phyloP scores from a whole-genome alignment of 768 basidiomycete genomes.

The Rubroboletus satanas region DNA sequence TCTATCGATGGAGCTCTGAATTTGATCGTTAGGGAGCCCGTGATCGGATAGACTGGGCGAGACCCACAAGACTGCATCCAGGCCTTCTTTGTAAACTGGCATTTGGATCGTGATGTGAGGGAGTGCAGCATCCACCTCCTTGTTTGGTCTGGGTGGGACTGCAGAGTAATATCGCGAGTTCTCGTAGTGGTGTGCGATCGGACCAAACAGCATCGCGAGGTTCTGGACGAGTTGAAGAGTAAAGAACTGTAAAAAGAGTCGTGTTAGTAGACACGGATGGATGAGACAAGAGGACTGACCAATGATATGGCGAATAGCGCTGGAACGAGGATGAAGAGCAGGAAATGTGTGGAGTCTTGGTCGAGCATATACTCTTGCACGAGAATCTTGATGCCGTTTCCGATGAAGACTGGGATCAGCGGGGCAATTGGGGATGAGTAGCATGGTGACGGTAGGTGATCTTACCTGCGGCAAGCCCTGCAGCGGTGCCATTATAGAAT shows the following conservation, averaged over 20 bases:
- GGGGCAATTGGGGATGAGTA: slow-evolving; percentile 1
- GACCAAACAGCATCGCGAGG: slow-evolving; percentile 42
- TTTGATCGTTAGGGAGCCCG: neutral
- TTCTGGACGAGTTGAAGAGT: slow-evolving; percentile 39
- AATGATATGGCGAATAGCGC: slow-evolving; percentile 46
- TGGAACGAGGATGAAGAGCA: slow-evolving; percentile 40
- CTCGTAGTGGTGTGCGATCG: slow-evolving; percentile 47
- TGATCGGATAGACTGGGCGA: slow-evolving; percentile 3
- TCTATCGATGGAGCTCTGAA: slow-evolving; percentile 44
- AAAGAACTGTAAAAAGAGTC: slow-evolving; percentile 33
- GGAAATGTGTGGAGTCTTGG: slow-evolving; percentile 38
- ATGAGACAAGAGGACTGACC: slow-evolving; percentile 21
- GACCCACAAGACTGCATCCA: slow-evolving; percentile 49
- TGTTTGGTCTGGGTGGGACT: slow-evolving; percentile 39
- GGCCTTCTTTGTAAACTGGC: slow-evolving; percentile 55
- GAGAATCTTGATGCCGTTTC: slow-evolving; percentile 59
- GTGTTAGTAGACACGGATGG: neutral
- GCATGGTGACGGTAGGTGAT: neutral
- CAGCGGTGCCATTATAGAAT: slow-evolving; percentile 27
- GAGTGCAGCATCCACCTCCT: slow-evolving; percentile 40
- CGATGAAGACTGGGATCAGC: slow-evolving; percentile 51
- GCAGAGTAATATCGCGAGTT: slow-evolving; percentile 57
- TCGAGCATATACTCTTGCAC: slow-evolving; percentile 53
- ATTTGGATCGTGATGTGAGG: slow-evolving; percentile 53
- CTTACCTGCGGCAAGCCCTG: slow-evolving; percentile 25